These are phyloP conservation scores for Botryotinia globosa DNA, from an alignment of 2,329 filamentous ascomycete species.

Conservation along the genomic window DNA sequence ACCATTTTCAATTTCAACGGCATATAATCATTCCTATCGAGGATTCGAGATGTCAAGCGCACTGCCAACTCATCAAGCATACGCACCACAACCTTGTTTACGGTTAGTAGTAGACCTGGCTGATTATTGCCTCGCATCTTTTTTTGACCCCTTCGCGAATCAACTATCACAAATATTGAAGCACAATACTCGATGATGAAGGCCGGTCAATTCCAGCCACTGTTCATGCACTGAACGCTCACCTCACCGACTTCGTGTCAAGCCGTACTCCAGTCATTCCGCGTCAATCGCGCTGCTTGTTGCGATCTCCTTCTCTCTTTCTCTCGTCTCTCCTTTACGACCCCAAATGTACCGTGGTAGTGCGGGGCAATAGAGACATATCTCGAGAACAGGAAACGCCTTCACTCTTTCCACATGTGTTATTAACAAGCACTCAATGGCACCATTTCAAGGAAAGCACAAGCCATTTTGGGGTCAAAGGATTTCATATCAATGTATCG, in stretches of 20 bases:
- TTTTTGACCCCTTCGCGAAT: conserved; percentile 28
- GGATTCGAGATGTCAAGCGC: conserved; percentile 41
- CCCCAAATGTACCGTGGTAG: conserved; percentile 30
- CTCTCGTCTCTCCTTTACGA: conserved; percentile 1
- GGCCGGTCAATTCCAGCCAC: conserved; percentile 34
- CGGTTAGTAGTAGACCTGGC: conserved; percentile 34
- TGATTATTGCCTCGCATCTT: conserved; percentile 33
- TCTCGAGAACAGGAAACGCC: conserved; percentile 20
- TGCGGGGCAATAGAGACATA: conserved; percentile 34
- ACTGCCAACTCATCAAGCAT: conserved; percentile 48
- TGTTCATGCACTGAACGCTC: conserved; percentile 39
- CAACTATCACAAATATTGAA: conserved; percentile 22
- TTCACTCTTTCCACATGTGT: conserved; percentile 16
- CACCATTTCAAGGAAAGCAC: conserved; percentile 22
- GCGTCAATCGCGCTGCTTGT: conserved; percentile 31
- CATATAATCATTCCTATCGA: conserved; percentile 48
- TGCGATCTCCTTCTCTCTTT: conserved; percentile 18
- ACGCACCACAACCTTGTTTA: conserved; percentile 42
- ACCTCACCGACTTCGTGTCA: conserved; percentile 42
- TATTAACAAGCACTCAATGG: conserved; percentile 29
- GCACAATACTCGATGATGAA: conserved; percentile 29
- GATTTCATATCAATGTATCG: conserved; percentile 25
- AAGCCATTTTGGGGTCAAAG: conserved; percentile 6
- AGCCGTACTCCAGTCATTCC: conserved; percentile 40
- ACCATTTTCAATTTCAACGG: conserved; percentile 42